phyloP scores from a whole-genome alignment of 371 early-diverging fungal genomes.

The Mucor ambiguus region DNA sequence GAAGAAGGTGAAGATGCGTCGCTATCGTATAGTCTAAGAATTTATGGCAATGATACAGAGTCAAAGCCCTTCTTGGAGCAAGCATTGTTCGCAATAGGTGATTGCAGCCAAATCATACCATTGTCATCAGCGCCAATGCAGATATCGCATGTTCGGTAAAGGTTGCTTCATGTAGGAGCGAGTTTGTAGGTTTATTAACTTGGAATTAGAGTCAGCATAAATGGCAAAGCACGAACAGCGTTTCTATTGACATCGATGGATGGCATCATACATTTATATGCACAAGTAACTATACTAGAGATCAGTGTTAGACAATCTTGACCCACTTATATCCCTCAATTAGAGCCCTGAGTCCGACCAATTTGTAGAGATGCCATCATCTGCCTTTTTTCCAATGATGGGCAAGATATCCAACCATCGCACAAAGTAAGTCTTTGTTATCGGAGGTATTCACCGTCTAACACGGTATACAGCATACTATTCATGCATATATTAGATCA shows the following conservation, averaged over 20 bases:
- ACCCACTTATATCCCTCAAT: not conserved
- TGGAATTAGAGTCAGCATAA: constrained; percentile 19
- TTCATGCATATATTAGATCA: constrained; percentile 56
- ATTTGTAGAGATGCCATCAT: constrained; percentile 36
- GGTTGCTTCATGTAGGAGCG: not conserved
- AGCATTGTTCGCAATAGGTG: constrained; percentile 34
- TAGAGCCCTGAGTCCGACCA: constrained; percentile 10
- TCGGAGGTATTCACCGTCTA: no score
- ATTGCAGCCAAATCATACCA: constrained; percentile 41
- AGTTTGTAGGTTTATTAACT: not conserved
- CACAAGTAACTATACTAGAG: constrained; percentile 19
- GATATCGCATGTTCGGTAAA: constrained; percentile 45
- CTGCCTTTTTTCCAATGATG: constrained; percentile 43
- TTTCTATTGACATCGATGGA: constrained; percentile 49
- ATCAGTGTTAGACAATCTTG: not conserved
- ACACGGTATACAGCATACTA: constrained; percentile 39
- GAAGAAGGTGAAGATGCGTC: constrained; percentile 23
- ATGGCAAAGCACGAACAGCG: constrained; percentile 24
- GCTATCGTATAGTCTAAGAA: constrained; percentile 32
- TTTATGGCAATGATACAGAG: constrained; percentile 31
- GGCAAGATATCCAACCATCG: constrained; percentile 38
- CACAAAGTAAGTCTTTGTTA: constrained; percentile 28
- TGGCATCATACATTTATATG: constrained; percentile 47
- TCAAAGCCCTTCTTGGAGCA: constrained; percentile 43
- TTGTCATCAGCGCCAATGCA: constrained; percentile 51